Base-by-base conservation (phyloP, 176 grass and related monocot genomes). In the Paspalum vaginatum region DNA sequence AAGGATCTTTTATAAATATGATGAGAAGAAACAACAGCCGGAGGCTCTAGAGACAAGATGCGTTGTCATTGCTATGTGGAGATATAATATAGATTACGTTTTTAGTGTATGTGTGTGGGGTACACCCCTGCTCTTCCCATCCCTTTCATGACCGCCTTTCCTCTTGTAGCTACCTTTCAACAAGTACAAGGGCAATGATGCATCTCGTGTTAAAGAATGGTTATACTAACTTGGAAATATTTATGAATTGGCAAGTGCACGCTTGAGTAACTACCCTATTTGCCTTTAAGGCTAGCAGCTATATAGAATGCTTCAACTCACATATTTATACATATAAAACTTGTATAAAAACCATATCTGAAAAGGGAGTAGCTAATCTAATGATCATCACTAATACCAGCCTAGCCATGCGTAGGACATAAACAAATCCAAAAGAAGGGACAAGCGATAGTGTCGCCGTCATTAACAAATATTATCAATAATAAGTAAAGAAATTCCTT, bases 171-270 rank as follows among this genome's bases (percentile, higher is more conserved):
- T 56, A 60, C 70, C 60, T 10, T 57, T 81, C 52, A 52, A 81
- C 60, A 88, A 88, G 86, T 83, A 88, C 86, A 83, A 79, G 44
- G 17, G 56, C 40, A 83, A 83, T 78, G 73, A 65, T 87, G 46
- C 55, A 77, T 79, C 66, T 87, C 45, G 62, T 43, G 62, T 38
- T 77, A 81, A 87, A 78, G 16, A 73, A 58, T 66, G 59, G n/a
- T 39, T 88, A 73, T 88, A 73, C 20, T 58, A 88, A 83, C 79
- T 43, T 88, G 74, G 67, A 65, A 40, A 79, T 60, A 56, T 61
- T 63, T 81, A 88, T 85, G 14, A 70, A 81, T 69, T 85, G 18
- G 46, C 56, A 77, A 68, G 61, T 76, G 87, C 82, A 85, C 77
- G 87, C 82, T 70, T 27, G 71, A 77, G 70, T 89, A 76, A 76